phyloP scores from a whole-genome alignment of 768 basidiomycete genomes.

The Mrakia frigida region DNA sequence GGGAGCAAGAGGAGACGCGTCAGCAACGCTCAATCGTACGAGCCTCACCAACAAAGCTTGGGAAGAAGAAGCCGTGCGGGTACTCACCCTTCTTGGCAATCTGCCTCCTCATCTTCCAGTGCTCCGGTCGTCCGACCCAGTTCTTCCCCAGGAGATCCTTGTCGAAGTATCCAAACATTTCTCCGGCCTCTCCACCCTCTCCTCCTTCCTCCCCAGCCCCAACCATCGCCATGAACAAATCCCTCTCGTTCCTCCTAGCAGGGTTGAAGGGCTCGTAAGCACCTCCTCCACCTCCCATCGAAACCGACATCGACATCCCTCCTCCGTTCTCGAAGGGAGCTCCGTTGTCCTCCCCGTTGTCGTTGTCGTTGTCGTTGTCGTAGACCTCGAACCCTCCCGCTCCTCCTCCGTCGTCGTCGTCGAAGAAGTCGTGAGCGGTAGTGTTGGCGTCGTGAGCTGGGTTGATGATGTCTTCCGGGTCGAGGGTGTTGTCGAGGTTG shows the following conservation, averaged over 20 bases:
- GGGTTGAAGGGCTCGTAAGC: constrained; percentile 78
- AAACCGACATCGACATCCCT: not conserved
- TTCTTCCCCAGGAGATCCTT: constrained; percentile 70
- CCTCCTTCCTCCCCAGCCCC: constrained; percentile 54
- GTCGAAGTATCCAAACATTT: constrained; percentile 84
- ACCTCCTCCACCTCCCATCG: constrained; percentile 21
- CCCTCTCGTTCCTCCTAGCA: constrained; percentile 45
- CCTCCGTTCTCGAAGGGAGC: constrained; percentile 19
- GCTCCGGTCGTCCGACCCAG: constrained; percentile 92
- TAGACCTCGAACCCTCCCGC: constrained; percentile 38
- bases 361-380: constrained; percentile 50
- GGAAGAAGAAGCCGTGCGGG: not conserved
- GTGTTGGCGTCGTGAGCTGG: constrained; percentile 20
- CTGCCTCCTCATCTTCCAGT: constrained; percentile 89
- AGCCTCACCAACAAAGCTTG: no score
- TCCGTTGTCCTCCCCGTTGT: constrained; percentile 40
- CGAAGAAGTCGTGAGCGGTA: constrained; percentile 42
- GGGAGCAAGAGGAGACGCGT: not conserved
- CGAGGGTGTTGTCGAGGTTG: constrained; percentile 29
- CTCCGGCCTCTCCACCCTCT: constrained; percentile 47
- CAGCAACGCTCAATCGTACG: no score
- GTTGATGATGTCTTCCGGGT: constrained; percentile 34
- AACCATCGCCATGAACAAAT: constrained; percentile 80
- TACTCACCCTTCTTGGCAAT: constrained; percentile 62
- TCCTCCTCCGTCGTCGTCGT: constrained; percentile 38